Evolutionary conservation across 768 basidiomycete genomes (phyloP).

Genomic region (Macrolepiota albuminosa): DNA sequence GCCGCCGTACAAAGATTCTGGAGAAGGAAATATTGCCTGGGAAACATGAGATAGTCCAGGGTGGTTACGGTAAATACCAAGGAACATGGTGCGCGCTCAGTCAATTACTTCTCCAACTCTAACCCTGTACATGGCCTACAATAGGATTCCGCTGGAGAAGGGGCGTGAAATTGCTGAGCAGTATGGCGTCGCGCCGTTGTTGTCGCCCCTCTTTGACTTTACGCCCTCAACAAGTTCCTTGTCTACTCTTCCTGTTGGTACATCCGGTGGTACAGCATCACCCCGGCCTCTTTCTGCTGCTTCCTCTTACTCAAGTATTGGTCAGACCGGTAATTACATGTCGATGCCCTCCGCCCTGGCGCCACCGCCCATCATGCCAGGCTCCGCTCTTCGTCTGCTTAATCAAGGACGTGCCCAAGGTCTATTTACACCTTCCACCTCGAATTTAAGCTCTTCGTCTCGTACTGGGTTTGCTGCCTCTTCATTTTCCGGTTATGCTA

Average conservation of each 20-base stretch:
- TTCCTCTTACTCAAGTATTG: constrained; percentile 58
- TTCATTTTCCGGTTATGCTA: constrained; percentile 43
- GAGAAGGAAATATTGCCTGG: constrained; percentile 96
- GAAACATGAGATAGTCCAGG: constrained; percentile 97
- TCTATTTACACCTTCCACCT: constrained; percentile 81
- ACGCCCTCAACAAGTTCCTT: constrained; percentile 72
- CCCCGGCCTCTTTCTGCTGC: constrained; percentile 65
- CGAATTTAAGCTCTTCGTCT: constrained; percentile 40
- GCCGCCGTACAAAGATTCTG: constrained; percentile 90
- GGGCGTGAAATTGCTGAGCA: constrained; percentile 90
- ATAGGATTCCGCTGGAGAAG: constrained; percentile 92
- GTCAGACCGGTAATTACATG: constrained; percentile 40
- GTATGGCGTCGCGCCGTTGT: constrained; percentile 85
- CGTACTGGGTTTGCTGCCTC: constrained; percentile 50
- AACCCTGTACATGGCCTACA: neutral
- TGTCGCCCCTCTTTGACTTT: constrained; percentile 92
- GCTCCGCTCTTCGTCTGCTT: constrained; percentile 76
- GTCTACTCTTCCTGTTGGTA: constrained; percentile 56
- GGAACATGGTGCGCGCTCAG: constrained; percentile 80
- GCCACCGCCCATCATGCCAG: constrained; percentile 84
- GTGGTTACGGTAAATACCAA: constrained; percentile 98
- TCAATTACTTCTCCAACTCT: constrained; percentile 1
- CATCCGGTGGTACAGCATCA: constrained; percentile 43
- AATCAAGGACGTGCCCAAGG: constrained; percentile 86
- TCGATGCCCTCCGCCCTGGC: constrained; percentile 54